Base-by-base conservation (phyloP, 192 early-diverging fungal species). In the Linnemannia hyalina region DNA sequence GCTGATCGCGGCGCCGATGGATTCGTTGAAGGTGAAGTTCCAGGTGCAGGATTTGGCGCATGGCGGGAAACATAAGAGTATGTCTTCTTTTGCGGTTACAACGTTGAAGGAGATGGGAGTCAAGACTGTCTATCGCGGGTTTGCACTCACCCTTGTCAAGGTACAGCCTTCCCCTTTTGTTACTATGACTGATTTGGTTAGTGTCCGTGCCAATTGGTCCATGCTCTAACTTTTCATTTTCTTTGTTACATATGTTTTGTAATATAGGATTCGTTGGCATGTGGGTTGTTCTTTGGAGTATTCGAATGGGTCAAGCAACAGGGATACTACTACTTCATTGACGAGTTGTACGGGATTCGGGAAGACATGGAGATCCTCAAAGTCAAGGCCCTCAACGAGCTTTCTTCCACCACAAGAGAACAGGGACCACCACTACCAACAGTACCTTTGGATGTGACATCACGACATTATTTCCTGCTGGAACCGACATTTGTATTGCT, bases 221-320 rank as follows among this genome's bases (percentile, higher is more conserved):
- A 3, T 71, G 38, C 20, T 46, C 23, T 36, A 70, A 73, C n/a
- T 49, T 69, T 38, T 23, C 57, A 40, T 6, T 4, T 65, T 29
- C 26, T 42, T 26, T 16, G 35, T 35, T 35, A 35, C 35, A 35
- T 35, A 35, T 49, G 1, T 52, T 71, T 15, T 2, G 32, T 32
- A 16, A 18, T 16, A 4, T 75, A 96, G 90, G 95, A 96, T 79
- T 92, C 93, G 0, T 70, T 92, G 22, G 94, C 94, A 4, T 96
- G 93, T 82, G 93, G 94, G 8, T 85, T 93, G 23, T 96, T 96
- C 72, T 96, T 96, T 91, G 94, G 93, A 22, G 89, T 93, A 10
- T 96, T 96, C 83, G 95, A 96, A 82, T 93, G 90, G 89, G 90
- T 93, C 11, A 96, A 96, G 55, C 91, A 93, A 46, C 92, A 95